These are phyloP conservation scores for Plasmodium fragile DNA, from an alignment of 169 alveolate genomes.

Conservation along the genomic window DNA sequence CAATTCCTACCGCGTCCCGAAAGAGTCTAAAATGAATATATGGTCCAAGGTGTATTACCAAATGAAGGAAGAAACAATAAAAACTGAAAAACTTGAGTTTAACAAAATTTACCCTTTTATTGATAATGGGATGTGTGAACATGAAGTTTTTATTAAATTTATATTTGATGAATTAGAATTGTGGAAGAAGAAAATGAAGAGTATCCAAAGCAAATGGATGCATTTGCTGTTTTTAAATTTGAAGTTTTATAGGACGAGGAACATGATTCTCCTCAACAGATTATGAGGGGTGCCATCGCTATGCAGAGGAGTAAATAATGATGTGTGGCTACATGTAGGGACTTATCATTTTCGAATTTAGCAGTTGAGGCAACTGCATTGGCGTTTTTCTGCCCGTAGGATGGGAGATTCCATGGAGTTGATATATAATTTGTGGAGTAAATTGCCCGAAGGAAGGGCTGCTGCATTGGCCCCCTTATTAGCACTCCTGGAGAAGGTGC, in stretches of 20 bases:
- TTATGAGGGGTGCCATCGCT: neutral
- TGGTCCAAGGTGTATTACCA: neutral
- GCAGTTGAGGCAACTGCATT: neutral
- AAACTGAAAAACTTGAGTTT: neutral
- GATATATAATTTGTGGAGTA: neutral
- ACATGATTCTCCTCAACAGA: neutral
- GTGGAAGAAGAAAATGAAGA: neutral
- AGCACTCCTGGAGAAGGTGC: neutral
- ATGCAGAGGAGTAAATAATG: neutral
- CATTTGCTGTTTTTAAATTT: neutral
- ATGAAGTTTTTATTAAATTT: neutral
- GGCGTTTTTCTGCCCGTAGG: neutral
- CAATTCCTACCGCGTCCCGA: neutral
- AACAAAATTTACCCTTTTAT: neutral
- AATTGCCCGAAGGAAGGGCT: neutral
- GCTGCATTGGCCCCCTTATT: neutral
- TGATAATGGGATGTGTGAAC: neutral
- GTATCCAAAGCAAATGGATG: neutral
- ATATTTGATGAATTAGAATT: neutral
- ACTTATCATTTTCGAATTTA: neutral
- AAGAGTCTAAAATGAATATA: neutral
- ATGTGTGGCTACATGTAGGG: neutral
- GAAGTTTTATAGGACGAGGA: neutral
- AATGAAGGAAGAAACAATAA: neutral
- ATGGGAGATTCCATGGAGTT: neutral